Evolutionary conservation across 768 basidiomycete genomes (phyloP).

Genomic region (Pleurotus platypus): DNA sequence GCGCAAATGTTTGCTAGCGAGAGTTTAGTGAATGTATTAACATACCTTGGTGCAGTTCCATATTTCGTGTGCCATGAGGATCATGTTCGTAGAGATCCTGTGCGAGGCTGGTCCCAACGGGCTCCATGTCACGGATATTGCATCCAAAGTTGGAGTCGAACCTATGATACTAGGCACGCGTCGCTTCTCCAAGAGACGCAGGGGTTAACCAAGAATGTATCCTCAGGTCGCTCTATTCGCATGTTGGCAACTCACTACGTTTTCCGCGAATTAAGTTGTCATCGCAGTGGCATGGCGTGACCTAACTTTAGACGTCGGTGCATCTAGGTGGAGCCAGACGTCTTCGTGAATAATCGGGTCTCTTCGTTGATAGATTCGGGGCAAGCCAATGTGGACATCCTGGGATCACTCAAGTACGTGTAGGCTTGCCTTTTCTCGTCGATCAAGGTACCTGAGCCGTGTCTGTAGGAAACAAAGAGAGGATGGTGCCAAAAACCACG

Average conservation of each 20-base stretch:
- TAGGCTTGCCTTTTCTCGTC: not conserved
- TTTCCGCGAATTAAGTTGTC: constrained; percentile 22
- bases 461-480: constrained; percentile 2
- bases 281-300: no score
- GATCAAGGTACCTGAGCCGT: not conserved
- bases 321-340: constrained; percentile 14
- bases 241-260: constrained; percentile 29
- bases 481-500: not conserved
- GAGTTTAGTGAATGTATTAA: not conserved
- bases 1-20: constrained; percentile 1
- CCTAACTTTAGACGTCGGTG: not conserved
- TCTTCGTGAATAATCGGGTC: constrained; percentile 27
- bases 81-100: constrained; percentile 14
- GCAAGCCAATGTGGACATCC: constrained; percentile 14
- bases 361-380: constrained; percentile 25
- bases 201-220: no score
- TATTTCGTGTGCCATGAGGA: constrained; percentile 14
- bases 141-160: constrained; percentile 16
- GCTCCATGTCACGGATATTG: constrained; percentile 25
- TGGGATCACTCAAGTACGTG: constrained; percentile 12
- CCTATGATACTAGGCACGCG: constrained; percentile 12
- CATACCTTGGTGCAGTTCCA: constrained; percentile 10
- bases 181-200: no score
- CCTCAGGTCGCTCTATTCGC: constrained; percentile 23
- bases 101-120: constrained; percentile 20